These are phyloP conservation scores for Symbiodinium pilosum DNA, from an alignment of 73 alveolate species.

Conservation along the genomic window DNA sequence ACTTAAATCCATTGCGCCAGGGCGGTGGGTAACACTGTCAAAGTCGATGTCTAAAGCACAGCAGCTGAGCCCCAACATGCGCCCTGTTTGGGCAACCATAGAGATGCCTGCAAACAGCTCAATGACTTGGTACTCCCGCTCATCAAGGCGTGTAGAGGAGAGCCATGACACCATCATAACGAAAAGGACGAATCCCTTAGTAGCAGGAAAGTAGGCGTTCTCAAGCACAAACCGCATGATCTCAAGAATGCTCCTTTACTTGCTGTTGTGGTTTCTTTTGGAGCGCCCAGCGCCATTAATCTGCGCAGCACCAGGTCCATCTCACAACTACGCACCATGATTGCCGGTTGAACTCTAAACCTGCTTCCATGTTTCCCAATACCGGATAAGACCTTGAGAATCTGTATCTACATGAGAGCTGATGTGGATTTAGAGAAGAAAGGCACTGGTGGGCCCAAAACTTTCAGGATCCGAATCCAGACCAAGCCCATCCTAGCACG, in stretches of 20 bases:
- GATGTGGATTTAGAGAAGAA: no score
- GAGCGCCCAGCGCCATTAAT: background rate
- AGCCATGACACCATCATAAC: background rate
- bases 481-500: no score
- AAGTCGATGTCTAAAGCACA: background rate
- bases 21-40: background rate
- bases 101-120: constrained; percentile 11
- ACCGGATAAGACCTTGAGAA: no score
- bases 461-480: no score
- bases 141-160: background rate
- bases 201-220: no score
- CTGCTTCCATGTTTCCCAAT: background rate
- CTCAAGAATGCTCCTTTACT: no score
- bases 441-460: no score
- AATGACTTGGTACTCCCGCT: background rate
- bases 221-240: no score
- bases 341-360: no score
- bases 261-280: background rate
- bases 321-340: background rate
- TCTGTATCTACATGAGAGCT: no score
- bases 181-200: background rate
- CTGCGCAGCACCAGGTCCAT: background rate
- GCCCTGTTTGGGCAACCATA: background rate
- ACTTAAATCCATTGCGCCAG: background rate
- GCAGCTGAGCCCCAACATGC: background rate